These are phyloP conservation scores for Fusarium staphyleae DNA, from an alignment of 2,329 filamentous ascomycete genomes.

Conservation along the genomic window DNA sequence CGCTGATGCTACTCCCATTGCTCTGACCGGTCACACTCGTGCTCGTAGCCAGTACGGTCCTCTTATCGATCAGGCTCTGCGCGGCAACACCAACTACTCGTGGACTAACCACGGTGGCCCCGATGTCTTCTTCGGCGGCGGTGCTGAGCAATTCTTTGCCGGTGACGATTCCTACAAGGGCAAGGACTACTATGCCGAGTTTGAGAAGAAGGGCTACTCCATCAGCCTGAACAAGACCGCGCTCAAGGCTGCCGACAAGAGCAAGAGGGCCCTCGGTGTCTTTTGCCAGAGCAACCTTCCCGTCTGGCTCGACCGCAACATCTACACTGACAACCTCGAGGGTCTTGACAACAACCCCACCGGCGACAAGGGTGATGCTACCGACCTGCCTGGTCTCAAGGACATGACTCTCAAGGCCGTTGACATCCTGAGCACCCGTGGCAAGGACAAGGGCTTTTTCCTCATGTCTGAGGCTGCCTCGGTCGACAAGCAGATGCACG, in stretches of 20 bases:
- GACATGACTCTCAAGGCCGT: slow-evolving; percentile 91
- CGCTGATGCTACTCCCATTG: slow-evolving; percentile 83
- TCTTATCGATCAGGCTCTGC: slow-evolving; percentile 77
- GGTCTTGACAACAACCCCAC: slow-evolving; percentile 72
- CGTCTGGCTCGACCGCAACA: slow-evolving; percentile 86
- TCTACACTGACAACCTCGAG: slow-evolving; percentile 75
- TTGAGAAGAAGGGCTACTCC: slow-evolving; percentile 74
- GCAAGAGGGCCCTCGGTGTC: slow-evolving; percentile 74
- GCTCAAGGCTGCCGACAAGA: slow-evolving; percentile 63
- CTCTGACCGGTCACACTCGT: slow-evolving; percentile 75
- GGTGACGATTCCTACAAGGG: slow-evolving; percentile 69
- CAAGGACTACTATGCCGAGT: slow-evolving; percentile 81
- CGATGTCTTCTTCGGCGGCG: slow-evolving; percentile 83
- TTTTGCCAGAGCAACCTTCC: slow-evolving; percentile 79
- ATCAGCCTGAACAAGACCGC: slow-evolving; percentile 78
- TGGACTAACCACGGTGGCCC: slow-evolving; percentile 79
- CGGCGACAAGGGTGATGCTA: slow-evolving; percentile 68
- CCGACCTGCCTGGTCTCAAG: slow-evolving; percentile 82
- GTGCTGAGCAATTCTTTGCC: slow-evolving; percentile 80
- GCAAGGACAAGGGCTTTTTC: slow-evolving; percentile 78
- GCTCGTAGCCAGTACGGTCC: slow-evolving; percentile 72
- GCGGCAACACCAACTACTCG: slow-evolving; percentile 79
- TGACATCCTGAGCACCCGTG: slow-evolving; percentile 74
- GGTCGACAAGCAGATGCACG: slow-evolving; percentile 91
- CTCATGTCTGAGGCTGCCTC: slow-evolving; percentile 87